phyloP scores from a whole-genome alignment of 768 basidiomycete species.

The Amanita pseudoporphyria region DNA sequence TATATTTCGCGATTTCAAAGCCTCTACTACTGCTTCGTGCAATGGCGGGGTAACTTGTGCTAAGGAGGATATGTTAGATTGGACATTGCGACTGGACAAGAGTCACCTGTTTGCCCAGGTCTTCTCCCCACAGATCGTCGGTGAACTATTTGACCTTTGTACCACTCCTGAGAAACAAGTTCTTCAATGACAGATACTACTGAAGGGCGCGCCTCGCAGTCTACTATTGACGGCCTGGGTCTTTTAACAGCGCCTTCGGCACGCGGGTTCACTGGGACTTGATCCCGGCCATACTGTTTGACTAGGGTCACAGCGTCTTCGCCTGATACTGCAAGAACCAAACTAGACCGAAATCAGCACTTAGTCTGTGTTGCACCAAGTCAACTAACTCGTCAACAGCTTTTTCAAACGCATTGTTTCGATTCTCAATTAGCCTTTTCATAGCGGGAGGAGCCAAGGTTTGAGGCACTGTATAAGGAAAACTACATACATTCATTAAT shows the following conservation, averaged over 20 bases:
- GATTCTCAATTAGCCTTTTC: slow-evolving; percentile 61
- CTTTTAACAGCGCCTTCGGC: slow-evolving; percentile 4
- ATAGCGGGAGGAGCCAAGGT: slow-evolving; percentile 45
- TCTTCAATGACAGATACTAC: slow-evolving; percentile 52
- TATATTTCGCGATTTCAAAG: slow-evolving; percentile 55
- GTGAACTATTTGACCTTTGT: slow-evolving; percentile 57
- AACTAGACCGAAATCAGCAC: slow-evolving; percentile 25
- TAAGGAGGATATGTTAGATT: slow-evolving; percentile 13
- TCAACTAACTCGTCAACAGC: slow-evolving; percentile 59
- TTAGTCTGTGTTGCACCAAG: background rate
- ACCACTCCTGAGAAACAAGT: slow-evolving; percentile 51
- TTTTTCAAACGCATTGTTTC: slow-evolving; percentile 53
- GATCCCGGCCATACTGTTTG: slow-evolving; percentile 55
- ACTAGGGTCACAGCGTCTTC: slow-evolving; percentile 60
- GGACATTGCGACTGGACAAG: background rate
- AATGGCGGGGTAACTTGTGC: slow-evolving; percentile 45
- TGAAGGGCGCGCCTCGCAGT: slow-evolving; percentile 42
- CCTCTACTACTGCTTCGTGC: slow-evolving; percentile 44
- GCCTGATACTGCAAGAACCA: slow-evolving; percentile 42
- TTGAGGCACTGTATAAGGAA: slow-evolving; percentile 19
- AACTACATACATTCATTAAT: slow-evolving; percentile 12
- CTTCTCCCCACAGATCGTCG: slow-evolving; percentile 45
- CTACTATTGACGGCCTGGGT: slow-evolving; percentile 22
- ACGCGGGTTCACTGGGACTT: slow-evolving; percentile 60
- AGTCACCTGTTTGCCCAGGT: slow-evolving; percentile 40